Conservation (phyloP, 2,329 filamentous ascomycete species). For the Talaromyces islandicus region DNA sequence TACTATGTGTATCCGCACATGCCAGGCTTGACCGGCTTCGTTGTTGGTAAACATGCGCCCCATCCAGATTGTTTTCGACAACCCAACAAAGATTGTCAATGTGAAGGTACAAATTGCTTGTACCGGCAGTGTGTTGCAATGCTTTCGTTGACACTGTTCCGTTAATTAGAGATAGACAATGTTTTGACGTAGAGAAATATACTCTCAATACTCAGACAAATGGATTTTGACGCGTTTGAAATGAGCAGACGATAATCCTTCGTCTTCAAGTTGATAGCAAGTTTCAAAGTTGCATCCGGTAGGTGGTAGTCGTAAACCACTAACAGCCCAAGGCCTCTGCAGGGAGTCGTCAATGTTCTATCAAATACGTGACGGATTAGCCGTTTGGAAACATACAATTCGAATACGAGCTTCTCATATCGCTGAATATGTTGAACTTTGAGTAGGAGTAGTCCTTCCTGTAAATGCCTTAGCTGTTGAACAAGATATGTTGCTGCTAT, state of each 20-base stretch:
- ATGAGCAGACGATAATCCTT: background rate
- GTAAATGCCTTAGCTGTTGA: background rate
- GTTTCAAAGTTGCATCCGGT: background rate
- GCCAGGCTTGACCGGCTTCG: background rate
- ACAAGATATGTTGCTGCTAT: background rate
- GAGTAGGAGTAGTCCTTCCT: background rate
- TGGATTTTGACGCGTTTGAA: background rate
- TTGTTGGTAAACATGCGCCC: background rate
- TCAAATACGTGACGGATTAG: background rate
- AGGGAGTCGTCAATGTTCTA: background rate
- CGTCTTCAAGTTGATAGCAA: background rate
- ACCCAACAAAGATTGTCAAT: background rate
- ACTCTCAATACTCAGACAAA: conserved; percentile 1
- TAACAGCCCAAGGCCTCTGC: background rate
- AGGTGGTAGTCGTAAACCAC: background rate
- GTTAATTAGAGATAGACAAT: background rate
- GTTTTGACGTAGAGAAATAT: background rate
- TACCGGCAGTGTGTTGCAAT: background rate
- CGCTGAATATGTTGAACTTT: background rate
- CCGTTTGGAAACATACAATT: background rate
- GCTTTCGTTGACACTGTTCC: background rate
- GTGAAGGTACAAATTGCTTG: background rate
- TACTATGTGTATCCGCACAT: background rate
- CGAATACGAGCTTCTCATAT: background rate
- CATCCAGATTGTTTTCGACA: background rate